Percentiles rank a stretch among this genome's conserved stretches.
phyloP scores from a whole-genome alignment of 2,329 filamentous ascomycete species.

The Fusarium sp. region DNA sequence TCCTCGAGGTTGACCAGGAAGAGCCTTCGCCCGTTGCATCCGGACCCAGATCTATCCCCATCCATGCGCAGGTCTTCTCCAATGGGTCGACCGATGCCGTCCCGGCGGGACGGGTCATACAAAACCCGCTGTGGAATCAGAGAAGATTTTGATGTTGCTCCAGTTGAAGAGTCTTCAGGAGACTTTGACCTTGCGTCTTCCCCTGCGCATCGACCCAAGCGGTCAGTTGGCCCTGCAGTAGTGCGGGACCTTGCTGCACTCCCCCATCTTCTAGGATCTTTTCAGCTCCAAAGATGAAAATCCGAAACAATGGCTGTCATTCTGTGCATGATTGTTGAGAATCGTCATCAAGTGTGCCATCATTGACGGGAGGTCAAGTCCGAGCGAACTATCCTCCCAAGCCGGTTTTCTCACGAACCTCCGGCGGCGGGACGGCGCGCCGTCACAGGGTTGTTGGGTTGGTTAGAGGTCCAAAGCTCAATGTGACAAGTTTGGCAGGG shows the following conservation, averaged over 20 bases:
- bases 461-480: slow-evolving; percentile 4
- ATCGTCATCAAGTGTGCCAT: not conserved
- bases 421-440: slow-evolving; percentile 30
- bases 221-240: slow-evolving; percentile 23
- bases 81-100: slow-evolving; percentile 8
- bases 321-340: slow-evolving; percentile 7
- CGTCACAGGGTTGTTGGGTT: slow-evolving; percentile 17
- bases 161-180: slow-evolving; percentile 35
- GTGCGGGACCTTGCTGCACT: slow-evolving; percentile 28
- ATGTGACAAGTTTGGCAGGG: slow-evolving; percentile 16
- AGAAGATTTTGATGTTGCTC: slow-evolving; percentile 3
- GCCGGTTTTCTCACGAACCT: slow-evolving; percentile 1
- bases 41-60: slow-evolving; percentile 16
- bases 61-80: not conserved
- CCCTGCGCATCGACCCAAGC: slow-evolving; percentile 16
- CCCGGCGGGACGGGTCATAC: slow-evolving; percentile 22
- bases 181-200: slow-evolving; percentile 26
- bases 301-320: slow-evolving; percentile 4
- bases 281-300: not conserved
- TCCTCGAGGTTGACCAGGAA: not conserved
- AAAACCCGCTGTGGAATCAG: not conserved
- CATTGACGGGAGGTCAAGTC: not conserved
- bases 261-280: slow-evolving; percentile 10
- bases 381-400: not conserved
- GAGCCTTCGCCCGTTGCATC: slow-evolving; percentile 9